A percentile compares a stretch with the other conserved stretches of the same genome.
These are phyloP conservation scores for Pulveroboletus ravenelii DNA, from an alignment of 768 basidiomycete genomes.

Conservation along the genomic window DNA sequence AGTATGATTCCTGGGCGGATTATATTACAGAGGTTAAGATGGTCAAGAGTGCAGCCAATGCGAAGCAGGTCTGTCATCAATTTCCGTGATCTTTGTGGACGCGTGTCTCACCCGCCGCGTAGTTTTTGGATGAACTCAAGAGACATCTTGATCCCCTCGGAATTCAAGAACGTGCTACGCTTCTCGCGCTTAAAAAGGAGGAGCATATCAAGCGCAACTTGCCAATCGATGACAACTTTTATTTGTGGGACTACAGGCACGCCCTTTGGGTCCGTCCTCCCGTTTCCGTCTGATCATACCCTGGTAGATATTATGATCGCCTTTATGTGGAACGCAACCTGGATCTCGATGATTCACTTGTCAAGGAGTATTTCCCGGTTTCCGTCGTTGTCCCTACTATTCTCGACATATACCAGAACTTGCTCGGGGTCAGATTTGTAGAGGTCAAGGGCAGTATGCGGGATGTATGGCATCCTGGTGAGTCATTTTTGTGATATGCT, in stretches of 20 bases:
- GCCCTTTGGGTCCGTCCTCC: background rate
- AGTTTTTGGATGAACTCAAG: conserved; percentile 80
- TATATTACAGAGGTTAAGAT: conserved; percentile 83
- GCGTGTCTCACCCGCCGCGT: background rate
- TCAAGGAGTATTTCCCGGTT: conserved; percentile 91
- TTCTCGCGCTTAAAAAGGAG: conserved; percentile 71
- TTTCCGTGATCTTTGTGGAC: background rate
- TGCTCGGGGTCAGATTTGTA: conserved; percentile 70
- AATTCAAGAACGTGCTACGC: conserved; percentile 55
- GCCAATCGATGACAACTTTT: conserved; percentile 67
- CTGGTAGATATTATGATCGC: conserved; percentile 29
- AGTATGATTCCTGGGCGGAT: conserved; percentile 83
- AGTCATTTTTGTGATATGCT: conserved; percentile 11
- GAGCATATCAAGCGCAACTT: conserved; percentile 58
- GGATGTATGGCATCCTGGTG: conserved; percentile 79
- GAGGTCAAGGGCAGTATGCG: conserved; percentile 49
- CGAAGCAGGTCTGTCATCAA: conserved; percentile 44
- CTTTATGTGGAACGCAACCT: conserved; percentile 60
- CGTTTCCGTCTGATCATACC: background rate
- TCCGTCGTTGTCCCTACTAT: conserved; percentile 78
- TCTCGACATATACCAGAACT: conserved; percentile 75
- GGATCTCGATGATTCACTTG: conserved; percentile 66
- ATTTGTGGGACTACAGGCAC: conserved; percentile 82
- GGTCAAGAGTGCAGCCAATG: conserved; percentile 66
- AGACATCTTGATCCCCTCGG: conserved; percentile 70